Conservation (phyloP, 2,329 filamentous ascomycete species). For the Hypoxylon rubiginosum region DNA sequence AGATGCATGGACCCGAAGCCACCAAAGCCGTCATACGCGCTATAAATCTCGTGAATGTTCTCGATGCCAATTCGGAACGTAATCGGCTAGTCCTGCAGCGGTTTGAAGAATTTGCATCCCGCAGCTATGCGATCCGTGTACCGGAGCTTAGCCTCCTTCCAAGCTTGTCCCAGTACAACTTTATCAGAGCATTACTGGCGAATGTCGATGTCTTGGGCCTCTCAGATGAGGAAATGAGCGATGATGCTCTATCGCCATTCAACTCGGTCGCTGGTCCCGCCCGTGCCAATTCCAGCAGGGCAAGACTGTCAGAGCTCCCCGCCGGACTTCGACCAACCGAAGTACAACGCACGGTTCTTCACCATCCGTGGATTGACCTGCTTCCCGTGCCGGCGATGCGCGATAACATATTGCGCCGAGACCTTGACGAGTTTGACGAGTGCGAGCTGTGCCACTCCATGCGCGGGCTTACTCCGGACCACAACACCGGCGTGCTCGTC, state of each 20-base stretch:
- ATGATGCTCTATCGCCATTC: constrained; percentile 36
- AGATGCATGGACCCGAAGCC: too few species aligned
- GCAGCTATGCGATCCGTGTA: constrained; percentile 7
- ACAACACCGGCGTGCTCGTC: constrained; percentile 27
- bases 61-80: too few species aligned
- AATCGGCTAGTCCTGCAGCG: too few species aligned
- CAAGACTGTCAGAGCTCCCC: constrained; percentile 8
- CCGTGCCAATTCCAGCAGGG: too few species aligned
- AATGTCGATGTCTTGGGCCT: constrained; percentile 31
- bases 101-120: too few species aligned
- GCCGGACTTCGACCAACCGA: constrained; percentile 47
- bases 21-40: too few species aligned
- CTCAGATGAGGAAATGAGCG: constrained; percentile 24
- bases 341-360: constrained; percentile 42
- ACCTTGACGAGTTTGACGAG: constrained; percentile 33
- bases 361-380: constrained; percentile 56
- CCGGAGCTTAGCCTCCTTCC: constrained; percentile 34
- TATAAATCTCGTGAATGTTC: too few species aligned
- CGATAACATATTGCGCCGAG: constrained; percentile 50
- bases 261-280: constrained; percentile 12
- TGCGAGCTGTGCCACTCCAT: constrained; percentile 39
- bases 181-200: constrained; percentile 36
- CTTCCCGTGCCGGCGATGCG: constrained; percentile 53
- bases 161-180: constrained; percentile 37
- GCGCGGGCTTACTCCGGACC: background rate